Base-by-base conservation (phyloP, 345 rosid species). In the Dimocarpus longan region DNA sequence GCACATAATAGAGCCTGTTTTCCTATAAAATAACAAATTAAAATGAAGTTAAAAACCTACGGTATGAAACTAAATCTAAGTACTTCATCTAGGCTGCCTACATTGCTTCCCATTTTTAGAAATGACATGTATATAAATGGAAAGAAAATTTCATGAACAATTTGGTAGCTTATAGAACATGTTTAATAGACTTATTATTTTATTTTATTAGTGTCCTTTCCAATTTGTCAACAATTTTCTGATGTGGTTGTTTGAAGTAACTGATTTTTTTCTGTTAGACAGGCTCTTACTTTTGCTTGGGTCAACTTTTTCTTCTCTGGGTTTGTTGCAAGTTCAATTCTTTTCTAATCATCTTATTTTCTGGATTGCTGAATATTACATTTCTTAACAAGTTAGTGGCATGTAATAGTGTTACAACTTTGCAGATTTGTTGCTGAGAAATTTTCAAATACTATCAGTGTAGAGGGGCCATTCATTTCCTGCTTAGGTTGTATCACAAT, bases 281-380 rank as follows among this genome's bases (percentile, higher is more conserved):
- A 97, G 99, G 93, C 98, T 43, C 96, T 97, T 62, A 97, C 99
- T 82, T 94, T 90, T 84, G 98, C 99, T 0, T 97, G 96, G 96
- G 99, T 97, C 91, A 97, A 97, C 92, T 94, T 97, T 82, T 97
- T 97, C 97, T 97, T 97, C 86, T 90, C 98, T 76, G 99, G 98
- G 78, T 97, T 97, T 79, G 99, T 97, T 80, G 96, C 98, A 88
- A 98, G 99, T 97, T 56, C 65, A 82, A 63, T 76, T 75, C 72
- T 39, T 66, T 57, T 10, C 16, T 60, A 8, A 11, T 19, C 64
- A 7, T 26, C 0, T n/a, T 60, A n/a, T 28, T 22, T 60, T 22
- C 8, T 60, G 22, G 65, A 60, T 21, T 60, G 28, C 65, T 60
- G 65, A 60, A 50, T 69, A 54, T 56, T 8, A 1, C 16, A 28